A percentile compares a stretch with the other conserved stretches of the same genome.
These are phyloP conservation scores for Suillus hirtellus DNA, from an alignment of 768 basidiomycete species.

Conservation along the genomic window DNA sequence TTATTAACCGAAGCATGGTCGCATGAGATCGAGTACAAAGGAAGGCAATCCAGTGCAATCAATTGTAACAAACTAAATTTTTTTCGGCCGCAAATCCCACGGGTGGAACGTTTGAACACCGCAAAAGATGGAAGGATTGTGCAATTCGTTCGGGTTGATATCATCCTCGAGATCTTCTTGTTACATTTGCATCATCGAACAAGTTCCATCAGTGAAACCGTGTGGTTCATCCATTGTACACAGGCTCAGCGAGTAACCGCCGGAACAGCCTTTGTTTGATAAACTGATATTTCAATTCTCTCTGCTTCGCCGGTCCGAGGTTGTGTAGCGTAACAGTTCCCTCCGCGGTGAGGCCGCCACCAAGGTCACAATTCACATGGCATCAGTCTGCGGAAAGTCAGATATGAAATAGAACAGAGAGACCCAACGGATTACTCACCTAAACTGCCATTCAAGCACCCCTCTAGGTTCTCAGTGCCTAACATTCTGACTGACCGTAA, in stretches of 20 bases:
- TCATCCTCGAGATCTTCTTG: not conserved
- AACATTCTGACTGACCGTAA: not conserved
- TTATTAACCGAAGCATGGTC: not conserved
- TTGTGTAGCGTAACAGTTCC: not conserved
- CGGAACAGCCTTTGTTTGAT: not conserved
- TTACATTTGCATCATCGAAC: not conserved
- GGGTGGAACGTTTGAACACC: not conserved
- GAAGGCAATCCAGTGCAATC: not conserved
- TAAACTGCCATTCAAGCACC: not conserved
- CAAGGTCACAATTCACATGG: not conserved
- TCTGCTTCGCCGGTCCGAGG: not conserved
- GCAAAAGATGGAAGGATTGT: not conserved
- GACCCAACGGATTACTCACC: not conserved
- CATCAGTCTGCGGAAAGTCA: not conserved
- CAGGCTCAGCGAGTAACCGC: not conserved
- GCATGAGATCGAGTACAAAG: not conserved
- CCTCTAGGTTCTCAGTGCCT: not conserved
- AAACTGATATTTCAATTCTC: not conserved
- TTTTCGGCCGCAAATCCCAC: not conserved
- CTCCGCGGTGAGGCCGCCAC: not conserved
- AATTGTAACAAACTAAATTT: not conserved
- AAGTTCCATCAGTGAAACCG: not conserved
- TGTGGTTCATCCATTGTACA: not conserved
- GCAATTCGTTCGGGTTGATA: not conserved
- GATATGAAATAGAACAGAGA: not conserved